phyloP scores from a whole-genome alignment of 1,284 basidiomycete species.

The Boletus mariae region DNA sequence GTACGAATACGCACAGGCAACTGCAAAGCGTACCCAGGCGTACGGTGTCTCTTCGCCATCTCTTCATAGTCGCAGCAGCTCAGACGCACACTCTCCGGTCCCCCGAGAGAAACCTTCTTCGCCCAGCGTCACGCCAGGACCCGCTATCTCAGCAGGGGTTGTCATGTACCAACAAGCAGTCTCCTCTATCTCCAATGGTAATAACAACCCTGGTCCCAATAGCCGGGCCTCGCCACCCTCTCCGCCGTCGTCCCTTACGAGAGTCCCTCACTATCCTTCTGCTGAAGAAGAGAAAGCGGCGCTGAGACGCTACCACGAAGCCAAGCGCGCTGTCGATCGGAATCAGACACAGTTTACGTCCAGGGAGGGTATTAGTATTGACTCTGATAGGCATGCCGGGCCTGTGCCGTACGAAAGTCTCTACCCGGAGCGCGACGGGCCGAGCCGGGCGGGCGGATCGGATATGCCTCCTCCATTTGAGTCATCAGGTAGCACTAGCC shows the following conservation, averaged over 20 bases:
- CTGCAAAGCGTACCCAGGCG: slow-evolving; percentile 50
- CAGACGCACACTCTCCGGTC: slow-evolving; percentile 23
- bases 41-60: slow-evolving; percentile 25
- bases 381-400: slow-evolving; percentile 11
- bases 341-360: slow-evolving; percentile 39
- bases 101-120: slow-evolving; percentile 16
- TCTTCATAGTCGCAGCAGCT: slow-evolving; percentile 32
- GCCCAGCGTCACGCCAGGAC: slow-evolving; percentile 4
- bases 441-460: slow-evolving; percentile 16
- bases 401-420: slow-evolving; percentile 58
- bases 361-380: slow-evolving; percentile 15
- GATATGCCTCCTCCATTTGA: slow-evolving; percentile 52
- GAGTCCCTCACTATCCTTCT: slow-evolving; percentile 43
- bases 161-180: slow-evolving; percentile 46
- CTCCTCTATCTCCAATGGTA: slow-evolving; percentile 34
- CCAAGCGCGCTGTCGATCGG: slow-evolving; percentile 64
- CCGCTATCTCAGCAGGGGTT: slow-evolving; percentile 38
- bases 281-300: slow-evolving; percentile 63
- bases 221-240: slow-evolving; percentile 15
- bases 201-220: background rate
- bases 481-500: slow-evolving; percentile 29
- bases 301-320: slow-evolving; percentile 62
- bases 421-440: slow-evolving; percentile 40
- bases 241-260: slow-evolving; percentile 20
- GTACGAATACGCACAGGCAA: slow-evolving; percentile 64